Conservation (phyloP, 2,329 filamentous ascomycete genomes). For the Trichoderma polysporum region DNA sequence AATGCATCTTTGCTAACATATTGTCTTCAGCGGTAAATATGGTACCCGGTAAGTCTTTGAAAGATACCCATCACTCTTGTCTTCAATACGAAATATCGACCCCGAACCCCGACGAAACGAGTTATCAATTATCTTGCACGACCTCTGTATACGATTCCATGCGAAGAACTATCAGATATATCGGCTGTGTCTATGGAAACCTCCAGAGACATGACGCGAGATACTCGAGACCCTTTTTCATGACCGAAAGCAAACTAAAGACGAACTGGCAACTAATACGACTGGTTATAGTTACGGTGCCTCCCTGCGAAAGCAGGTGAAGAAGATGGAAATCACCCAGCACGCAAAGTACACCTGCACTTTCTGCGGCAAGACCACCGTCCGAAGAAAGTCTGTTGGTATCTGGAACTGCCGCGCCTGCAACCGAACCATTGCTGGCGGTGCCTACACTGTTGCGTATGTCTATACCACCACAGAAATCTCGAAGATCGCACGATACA, state of each 20-base stretch:
- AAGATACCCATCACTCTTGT: conserved; percentile 2
- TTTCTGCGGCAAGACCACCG: conserved; percentile 96
- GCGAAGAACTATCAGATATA: neutral
- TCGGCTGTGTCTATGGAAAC: neutral
- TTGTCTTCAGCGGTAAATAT: conserved; percentile 69
- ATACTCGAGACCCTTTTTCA: neutral
- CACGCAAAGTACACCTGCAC: conserved; percentile 97
- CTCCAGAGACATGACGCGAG: neutral
- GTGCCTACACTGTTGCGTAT: conserved; percentile 96
- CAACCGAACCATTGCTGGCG: conserved; percentile 73
- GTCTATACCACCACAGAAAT: conserved; percentile 44
- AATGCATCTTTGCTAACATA: conserved; percentile 32
- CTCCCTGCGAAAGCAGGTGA: conserved; percentile 91
- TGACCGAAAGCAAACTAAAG: neutral
- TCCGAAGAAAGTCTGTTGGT: conserved; percentile 86
- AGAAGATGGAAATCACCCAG: conserved; percentile 99
- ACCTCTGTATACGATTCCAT: neutral
- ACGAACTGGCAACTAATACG: conserved; percentile 16
- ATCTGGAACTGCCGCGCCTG: conserved; percentile 98
- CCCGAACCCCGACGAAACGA: conserved; percentile 17
- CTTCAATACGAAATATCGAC: neutral
- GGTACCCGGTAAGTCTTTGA: conserved; percentile 75
- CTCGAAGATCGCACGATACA: neutral
- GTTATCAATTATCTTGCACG: neutral
- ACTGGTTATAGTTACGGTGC: conserved; percentile 79